These are phyloP conservation scores for Penicillium cosmopolitanum DNA, from an alignment of 495 filamentous ascomycete species.

Conservation along the genomic window DNA sequence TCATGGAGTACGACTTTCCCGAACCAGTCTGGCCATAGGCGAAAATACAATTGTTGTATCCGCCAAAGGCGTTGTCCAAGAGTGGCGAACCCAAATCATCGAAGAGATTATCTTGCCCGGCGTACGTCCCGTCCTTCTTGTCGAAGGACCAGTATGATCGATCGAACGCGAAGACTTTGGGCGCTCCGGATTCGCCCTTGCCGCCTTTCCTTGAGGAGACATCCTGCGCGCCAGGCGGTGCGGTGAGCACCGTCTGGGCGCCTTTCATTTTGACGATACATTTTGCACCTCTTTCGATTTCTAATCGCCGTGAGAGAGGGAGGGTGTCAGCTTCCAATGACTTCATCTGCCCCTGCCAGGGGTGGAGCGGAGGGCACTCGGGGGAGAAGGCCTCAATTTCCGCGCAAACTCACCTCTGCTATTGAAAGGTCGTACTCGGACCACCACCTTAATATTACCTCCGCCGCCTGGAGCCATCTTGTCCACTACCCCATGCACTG, in stretches of 20 bases:
- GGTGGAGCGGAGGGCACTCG: not conserved
- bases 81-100: conserved; percentile 86
- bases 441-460: conserved; percentile 99
- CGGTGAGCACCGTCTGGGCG: conserved; percentile 83
- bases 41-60: conserved; percentile 99
- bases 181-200: conserved; percentile 69
- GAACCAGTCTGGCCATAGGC: conserved; percentile 99
- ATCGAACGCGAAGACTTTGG: conserved; percentile 94
- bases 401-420: conserved; percentile 67
- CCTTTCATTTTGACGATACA: conserved; percentile 98
- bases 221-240: conserved; percentile 68
- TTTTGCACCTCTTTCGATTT: conserved; percentile 90
- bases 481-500: conserved; percentile 43
- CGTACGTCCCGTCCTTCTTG: conserved; percentile 77
- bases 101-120: conserved; percentile 88
- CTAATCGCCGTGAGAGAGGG: conserved; percentile 40
- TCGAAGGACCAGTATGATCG: conserved; percentile 98
- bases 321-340: not conserved
- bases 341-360: not conserved
- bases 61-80: conserved; percentile 97
- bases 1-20: conserved; percentile 99
- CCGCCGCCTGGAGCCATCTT: conserved; percentile 77
- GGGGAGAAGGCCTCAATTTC: not conserved
- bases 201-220: conserved; percentile 57
- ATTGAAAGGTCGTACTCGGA: conserved; percentile 91